Base-by-base conservation (phyloP, 495 filamentous ascomycete genomes). In the Oidiodendron maius region DNA sequence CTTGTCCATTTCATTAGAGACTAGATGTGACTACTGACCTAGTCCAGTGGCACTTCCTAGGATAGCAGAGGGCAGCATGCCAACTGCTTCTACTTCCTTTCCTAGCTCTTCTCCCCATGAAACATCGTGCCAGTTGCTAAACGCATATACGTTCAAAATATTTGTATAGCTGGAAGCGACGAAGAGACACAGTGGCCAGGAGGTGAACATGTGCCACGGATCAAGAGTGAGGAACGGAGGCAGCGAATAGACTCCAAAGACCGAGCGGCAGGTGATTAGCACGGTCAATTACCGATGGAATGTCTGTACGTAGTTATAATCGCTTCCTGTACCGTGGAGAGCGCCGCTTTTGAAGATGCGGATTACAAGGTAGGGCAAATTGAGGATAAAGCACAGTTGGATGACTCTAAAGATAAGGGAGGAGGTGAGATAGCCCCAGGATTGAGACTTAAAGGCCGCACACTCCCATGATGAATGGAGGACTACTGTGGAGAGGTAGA, bases 121-220 rank as follows among this genome's bases (percentile, higher is more conserved):
- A 35, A 96, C 91, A 67, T 96, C 91, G 72, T 96, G 91, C 91
- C 91, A 96, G 71, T 96, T 96, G 81, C 90, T 91, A 81, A 95
- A 96, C 46, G 89, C 89, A 70, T 96, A 96, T 46, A 96, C 88
- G 71, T 91, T 96, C 55, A 32, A n/a, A n/a, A 32, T 32, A 32
- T 32, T 32, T 6, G 28, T 32, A n/a, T 32, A 32, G n/a, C 28
- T 32, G 8, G 28, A 32, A 8, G 28, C 28, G 96, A 93, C 75
- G 32, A 91, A 71, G 56, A 96, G 75, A 66, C 95, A 96, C 53
- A 83, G 75, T n/a, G 87, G 86, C 81, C 93, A 96, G 32, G 89
- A 95, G 60, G 89, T 90, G 75, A 96, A 94, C 91, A 96, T 96
- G 77, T 96, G 91, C 91, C 91, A 96, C 9, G 91, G 91, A 62